These are phyloP conservation scores for Gryganskiella cystojenkinii DNA, from an alignment of 192 early-diverging fungal species.

Conservation along the genomic window DNA sequence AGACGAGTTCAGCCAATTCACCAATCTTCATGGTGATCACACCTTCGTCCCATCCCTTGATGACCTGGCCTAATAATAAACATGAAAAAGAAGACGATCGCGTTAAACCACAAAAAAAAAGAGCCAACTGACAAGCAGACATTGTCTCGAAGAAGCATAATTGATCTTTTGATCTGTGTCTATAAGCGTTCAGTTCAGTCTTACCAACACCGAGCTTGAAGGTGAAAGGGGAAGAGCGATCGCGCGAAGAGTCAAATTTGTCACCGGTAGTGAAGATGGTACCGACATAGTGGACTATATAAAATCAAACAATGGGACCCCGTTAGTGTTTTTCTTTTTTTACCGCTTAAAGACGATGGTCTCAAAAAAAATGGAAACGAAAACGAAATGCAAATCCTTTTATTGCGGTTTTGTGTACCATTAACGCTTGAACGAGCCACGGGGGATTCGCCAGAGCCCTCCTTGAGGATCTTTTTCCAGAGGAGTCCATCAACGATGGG, in stretches of 20 bases:
- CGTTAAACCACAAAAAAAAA: not conserved
- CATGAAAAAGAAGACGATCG: not conserved
- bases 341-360: no score
- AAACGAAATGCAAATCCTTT: not conserved
- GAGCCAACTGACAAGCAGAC: not conserved
- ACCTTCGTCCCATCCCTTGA: constrained; percentile 54
- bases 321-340: not conserved
- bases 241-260: constrained; percentile 54
- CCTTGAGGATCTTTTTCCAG: constrained; percentile 51
- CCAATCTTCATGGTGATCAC: constrained; percentile 58
- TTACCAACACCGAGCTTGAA: constrained; percentile 45
- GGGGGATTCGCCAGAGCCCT: constrained; percentile 50
- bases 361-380: not conserved
- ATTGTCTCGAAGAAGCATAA: not conserved
- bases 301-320: not conserved
- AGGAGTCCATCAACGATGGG: constrained; percentile 49
- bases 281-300: constrained; percentile 70
- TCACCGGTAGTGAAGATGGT: constrained; percentile 67
- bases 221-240: constrained; percentile 44
- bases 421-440: constrained; percentile 28
- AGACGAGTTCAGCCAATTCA: constrained; percentile 50
- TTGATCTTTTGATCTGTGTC: not conserved
- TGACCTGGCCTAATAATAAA: constrained; percentile 42
- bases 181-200: not conserved
- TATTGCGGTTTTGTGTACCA: constrained; percentile 6